Evolutionary conservation across 2,329 filamentous ascomycete species (phyloP).

Genomic region (Pyrenochaeta sp.): DNA sequence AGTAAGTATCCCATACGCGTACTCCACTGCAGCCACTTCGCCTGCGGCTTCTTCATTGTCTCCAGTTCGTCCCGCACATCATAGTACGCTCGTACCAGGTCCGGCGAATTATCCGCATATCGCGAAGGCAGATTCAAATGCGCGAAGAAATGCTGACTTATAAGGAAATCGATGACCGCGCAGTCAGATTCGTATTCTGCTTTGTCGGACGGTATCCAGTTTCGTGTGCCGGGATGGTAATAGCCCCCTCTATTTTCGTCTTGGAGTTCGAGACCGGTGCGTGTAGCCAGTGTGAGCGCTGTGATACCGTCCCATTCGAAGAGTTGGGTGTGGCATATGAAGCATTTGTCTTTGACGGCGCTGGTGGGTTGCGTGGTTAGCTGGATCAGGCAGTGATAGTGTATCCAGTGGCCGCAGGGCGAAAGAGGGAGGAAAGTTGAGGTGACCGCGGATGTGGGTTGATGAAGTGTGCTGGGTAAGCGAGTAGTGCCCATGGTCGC

Average conservation of each 20-base stretch:
- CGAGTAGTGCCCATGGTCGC: too few species aligned
- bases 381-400: constrained; percentile 35
- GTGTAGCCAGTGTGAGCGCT: constrained; percentile 28
- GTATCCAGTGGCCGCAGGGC: constrained; percentile 36
- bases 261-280: constrained; percentile 20
- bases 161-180: constrained; percentile 13
- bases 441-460: neutral
- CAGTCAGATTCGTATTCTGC: constrained; percentile 24
- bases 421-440: constrained; percentile 28
- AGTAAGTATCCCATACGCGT: constrained; percentile 18
- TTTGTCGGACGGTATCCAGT: neutral
- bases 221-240: neutral
- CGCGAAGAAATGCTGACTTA: constrained; percentile 9
- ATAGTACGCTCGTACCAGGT: constrained; percentile 20
- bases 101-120: constrained; percentile 17
- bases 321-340: constrained; percentile 20
- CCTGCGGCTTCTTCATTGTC: constrained; percentile 7
- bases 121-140: neutral
- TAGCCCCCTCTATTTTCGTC: neutral
- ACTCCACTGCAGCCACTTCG: constrained; percentile 24
- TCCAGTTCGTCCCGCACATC: constrained; percentile 17
- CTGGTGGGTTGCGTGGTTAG: neutral
- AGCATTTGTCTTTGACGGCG: constrained; percentile 16
- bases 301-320: constrained; percentile 34
- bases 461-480: neutral